A percentile compares a stretch with the other conserved stretches of the same genome.
Evolutionary conservation across 2,329 filamentous ascomycete genomes (phyloP).

Genomic region (Aureobasidium pullulans): DNA sequence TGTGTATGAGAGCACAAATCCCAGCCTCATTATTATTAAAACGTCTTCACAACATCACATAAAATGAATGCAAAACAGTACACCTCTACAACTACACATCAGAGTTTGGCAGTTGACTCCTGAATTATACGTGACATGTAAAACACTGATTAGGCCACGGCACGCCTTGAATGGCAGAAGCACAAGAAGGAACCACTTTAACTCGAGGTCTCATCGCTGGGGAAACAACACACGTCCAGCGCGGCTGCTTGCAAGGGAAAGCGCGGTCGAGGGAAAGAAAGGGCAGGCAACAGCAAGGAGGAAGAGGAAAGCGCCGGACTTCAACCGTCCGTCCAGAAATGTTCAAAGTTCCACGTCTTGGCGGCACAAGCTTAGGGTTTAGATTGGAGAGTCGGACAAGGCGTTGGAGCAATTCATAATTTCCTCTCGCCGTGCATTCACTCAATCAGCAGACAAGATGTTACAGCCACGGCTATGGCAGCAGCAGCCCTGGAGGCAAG

Average conservation of each 20-base stretch:
- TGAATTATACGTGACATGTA: not conserved
- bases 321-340: not conserved
- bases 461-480: constrained; percentile 56
- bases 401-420: constrained; percentile 1
- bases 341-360: not conserved
- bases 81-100: not conserved
- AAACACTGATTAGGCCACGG: not conserved
- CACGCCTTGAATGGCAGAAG: not conserved
- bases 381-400: not conserved
- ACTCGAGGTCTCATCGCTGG: not conserved
- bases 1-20: constrained; percentile 4
- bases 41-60: constrained; percentile 11
- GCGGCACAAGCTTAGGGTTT: not conserved
- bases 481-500: constrained; percentile 32
- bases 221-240: constrained; percentile 1
- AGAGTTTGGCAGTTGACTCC: not conserved
- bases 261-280: not conserved
- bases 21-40: not conserved
- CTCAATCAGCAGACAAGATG: constrained; percentile 39
- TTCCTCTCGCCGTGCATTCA: not conserved
- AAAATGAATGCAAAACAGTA: not conserved
- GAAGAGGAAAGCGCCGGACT: not conserved
- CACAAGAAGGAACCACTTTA: not conserved
- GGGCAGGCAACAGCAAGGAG: not conserved
- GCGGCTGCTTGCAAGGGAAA: not conserved